Evolutionary conservation across 176 grass and related monocot species (phyloP), one percentile per base, ranked within the genome.

Genomic region (Oryza brachyantha): DNA sequence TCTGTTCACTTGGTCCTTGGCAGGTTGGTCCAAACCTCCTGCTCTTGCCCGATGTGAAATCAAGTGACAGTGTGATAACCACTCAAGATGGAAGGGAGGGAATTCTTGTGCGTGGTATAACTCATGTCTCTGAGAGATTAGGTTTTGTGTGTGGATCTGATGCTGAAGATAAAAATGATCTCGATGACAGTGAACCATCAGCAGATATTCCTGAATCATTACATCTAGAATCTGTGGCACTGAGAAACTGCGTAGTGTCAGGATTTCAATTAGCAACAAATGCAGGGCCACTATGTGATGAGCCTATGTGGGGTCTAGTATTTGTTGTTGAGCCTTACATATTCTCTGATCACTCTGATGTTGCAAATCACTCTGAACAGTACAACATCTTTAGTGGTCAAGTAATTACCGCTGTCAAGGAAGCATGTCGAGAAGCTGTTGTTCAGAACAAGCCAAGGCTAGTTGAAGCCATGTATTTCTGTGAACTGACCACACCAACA

Each of bases 391-490:
- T 97, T 67, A 88, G 84, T 39, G 91, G 94, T 37, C 94, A 97
- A 85, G 91, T 94, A 19, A 94, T 97, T 75, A 90, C 91, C 22
- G 89, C 80, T 29, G 91, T 97, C 14, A 97, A 93, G 70, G 94
- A 94, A 86, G 94, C 94, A 68, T 97, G 94, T 66, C 76, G 80
- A 82, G 64, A 80, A 64, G 91, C 89, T 35, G 77, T 97, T 41
- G 85, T 92, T 77, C 94, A 94, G 86, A 94, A 90, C 76, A 94
- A 92, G 28, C 94, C 94, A 50, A 90, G 94, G 81, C 82, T 97
- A 66, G 94, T 97, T 13, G 89, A 97, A 78, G 83, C 83, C 19
- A 85, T 92, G 87, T 97, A 97, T 64, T 94, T 92, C 37, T 92
- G 94, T 58, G 94, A 97, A 40, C 66, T 97, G 75, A 94, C 80